Conservation (phyloP, 306 rosid genomes). For the Neltuma alba region DNA sequence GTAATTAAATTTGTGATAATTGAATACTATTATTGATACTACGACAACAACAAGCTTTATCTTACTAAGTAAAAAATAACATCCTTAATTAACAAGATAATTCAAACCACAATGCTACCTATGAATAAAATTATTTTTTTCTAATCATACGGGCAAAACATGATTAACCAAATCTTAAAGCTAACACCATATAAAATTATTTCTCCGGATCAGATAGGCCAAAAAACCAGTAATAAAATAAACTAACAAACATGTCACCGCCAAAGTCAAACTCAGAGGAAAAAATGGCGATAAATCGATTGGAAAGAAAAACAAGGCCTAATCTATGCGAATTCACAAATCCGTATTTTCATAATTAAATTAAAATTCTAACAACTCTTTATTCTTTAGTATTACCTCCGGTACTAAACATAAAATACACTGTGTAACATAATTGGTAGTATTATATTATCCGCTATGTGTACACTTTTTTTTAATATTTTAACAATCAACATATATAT, state of each 20-base stretch:
- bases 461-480: background rate
- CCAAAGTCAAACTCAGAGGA: background rate
- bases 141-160: background rate
- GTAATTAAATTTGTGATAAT: background rate
- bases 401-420: no score
- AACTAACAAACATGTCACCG: conserved; percentile 4
- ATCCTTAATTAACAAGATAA: background rate
- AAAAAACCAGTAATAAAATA: background rate
- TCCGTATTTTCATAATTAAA: background rate
- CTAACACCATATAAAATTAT: background rate
- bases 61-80: background rate
- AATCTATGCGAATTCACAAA: background rate
- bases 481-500: background rate
- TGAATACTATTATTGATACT: background rate
- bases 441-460: no score
- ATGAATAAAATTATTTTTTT: background rate
- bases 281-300: background rate
- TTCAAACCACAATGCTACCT: background rate
- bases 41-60: background rate
- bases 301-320: background rate
- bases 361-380: background rate
- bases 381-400: background rate
- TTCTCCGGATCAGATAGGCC: background rate
- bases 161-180: conserved; percentile 10
- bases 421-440: no score